These are phyloP conservation scores for Solanum hybrid DNA, from an alignment of 305 asterid species.

Conservation along the genomic window DNA sequence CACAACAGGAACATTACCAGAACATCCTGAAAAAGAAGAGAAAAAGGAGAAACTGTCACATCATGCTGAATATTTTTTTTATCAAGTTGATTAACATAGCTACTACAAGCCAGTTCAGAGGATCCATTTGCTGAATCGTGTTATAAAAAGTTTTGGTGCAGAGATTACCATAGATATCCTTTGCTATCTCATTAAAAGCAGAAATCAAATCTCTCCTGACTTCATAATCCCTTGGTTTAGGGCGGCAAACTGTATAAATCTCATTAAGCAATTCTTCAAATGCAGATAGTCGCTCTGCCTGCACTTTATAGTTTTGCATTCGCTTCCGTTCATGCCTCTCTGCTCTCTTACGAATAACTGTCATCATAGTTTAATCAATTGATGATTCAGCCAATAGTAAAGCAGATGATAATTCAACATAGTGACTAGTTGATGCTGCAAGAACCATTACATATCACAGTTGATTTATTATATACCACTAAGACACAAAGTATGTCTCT, in stretches of 20 bases:
- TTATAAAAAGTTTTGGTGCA: neutral
- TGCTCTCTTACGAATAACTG: slow-evolving; percentile 73
- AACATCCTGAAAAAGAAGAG: slow-evolving; percentile 30
- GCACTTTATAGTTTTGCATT: slow-evolving; percentile 34
- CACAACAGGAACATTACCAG: slow-evolving; percentile 58
- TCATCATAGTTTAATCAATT: neutral
- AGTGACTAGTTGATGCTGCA: neutral
- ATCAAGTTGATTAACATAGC: neutral
- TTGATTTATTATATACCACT: neutral
- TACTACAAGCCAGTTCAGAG: neutral
- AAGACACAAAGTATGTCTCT: neutral
- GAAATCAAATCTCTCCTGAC: slow-evolving; percentile 53
- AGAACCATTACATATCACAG: neutral
- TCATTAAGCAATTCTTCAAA: slow-evolving; percentile 58
- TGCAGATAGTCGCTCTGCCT: slow-evolving; percentile 26
- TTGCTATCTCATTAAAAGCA: slow-evolving; percentile 70
- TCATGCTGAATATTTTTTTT: neutral
- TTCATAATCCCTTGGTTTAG: slow-evolving; percentile 55
- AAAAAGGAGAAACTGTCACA: neutral
- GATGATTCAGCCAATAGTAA: neutral
- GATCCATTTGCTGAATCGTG: neutral
- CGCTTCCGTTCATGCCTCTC: slow-evolving; percentile 61
- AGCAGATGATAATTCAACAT: neutral
- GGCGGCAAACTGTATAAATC: slow-evolving; percentile 47
- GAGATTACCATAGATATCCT: slow-evolving; percentile 63